Evolutionary conservation across 306 rosid species (phyloP), one percentile per base, ranked within the genome.

Genomic region (Sicyos baderoa): DNA sequence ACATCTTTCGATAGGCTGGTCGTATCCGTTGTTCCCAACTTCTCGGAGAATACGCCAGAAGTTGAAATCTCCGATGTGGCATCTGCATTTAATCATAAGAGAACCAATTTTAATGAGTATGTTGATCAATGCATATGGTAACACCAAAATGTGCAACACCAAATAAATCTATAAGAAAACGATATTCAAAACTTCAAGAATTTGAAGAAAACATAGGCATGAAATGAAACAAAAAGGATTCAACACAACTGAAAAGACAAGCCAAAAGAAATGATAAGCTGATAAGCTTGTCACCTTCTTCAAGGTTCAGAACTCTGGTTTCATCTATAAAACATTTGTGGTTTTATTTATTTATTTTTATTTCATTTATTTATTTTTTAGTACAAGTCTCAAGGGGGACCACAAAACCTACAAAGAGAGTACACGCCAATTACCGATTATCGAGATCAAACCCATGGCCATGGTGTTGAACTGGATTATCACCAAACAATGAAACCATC

Each of bases 21-120:
- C 53, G 82, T 48, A 75, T 84, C 88, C 50, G 87, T 74, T 22
- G 63, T 53, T 27, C 71, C 71, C 79, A 84, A 70, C 73, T 85
- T 88, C 82, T 83, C 87, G 7, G 90, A 72, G 56, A 86, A 61
- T 75, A 81, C 72, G 51, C 68, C 74, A 8, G 97, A 75, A 62
- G 84, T 68, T 45, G 89, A 80, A 79, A 81, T 83, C 61, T 86
- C 88, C 6, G 88, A 52, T 64, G 80, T 29, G 72, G 71, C 71
- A 70, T 88, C 99, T 22, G 88, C 83, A 55, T 84, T 91, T 83
- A 29, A 70, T 71, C 40, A 68, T 56, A 71, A 60, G 65, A 23
- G 35, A 2, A 66, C 71, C 52, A 48, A 48, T 15, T 66, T 56
- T 19, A 48, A 22, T 4, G 0, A 21, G 23, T 66, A 50, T 13